Evolutionary conservation across 2,329 filamentous ascomycete species (phyloP).

Genomic region (Fusarium sp.): DNA sequence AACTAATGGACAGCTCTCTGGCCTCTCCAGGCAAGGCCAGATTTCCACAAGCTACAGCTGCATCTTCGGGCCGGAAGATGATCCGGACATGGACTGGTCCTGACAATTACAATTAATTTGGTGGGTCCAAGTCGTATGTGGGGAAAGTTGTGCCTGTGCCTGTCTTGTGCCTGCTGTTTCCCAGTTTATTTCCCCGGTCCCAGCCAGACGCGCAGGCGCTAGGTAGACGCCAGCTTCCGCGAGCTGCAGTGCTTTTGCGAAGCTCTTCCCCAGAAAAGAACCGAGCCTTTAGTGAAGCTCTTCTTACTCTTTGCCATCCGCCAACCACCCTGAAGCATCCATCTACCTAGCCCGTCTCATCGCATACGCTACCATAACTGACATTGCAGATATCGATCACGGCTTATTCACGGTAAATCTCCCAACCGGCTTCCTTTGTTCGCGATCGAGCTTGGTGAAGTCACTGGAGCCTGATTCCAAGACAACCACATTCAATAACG

Average conservation of each 20-base stretch:
- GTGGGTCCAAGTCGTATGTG: constrained; percentile 18
- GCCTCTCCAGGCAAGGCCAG: constrained; percentile 32
- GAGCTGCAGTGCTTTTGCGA: constrained; percentile 35
- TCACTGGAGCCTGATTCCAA: constrained; percentile 15
- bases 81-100: constrained; percentile 2
- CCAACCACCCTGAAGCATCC: background rate
- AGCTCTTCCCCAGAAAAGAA: constrained; percentile 39
- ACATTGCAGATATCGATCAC: background rate
- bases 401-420: background rate
- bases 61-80: constrained; percentile 21
- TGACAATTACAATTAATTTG: constrained; percentile 2
- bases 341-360: background rate
- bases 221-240: constrained; percentile 37
- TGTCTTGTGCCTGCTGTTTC: constrained; percentile 22
- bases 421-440: background rate
- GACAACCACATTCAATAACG: background rate
- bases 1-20: constrained; percentile 39
- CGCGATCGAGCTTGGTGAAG: constrained; percentile 14
- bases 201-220: constrained; percentile 36
- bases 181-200: constrained; percentile 36
- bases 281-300: constrained; percentile 29
- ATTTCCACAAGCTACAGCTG: constrained; percentile 5
- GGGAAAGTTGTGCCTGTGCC: constrained; percentile 5
- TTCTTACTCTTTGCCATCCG: constrained; percentile 12
- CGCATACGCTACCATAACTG: background rate